Percentiles rank a stretch among this genome's conserved stretches.
These are phyloP conservation scores for Sporothrix curviconia DNA, from an alignment of 2,329 filamentous ascomycete species.

Conservation along the genomic window DNA sequence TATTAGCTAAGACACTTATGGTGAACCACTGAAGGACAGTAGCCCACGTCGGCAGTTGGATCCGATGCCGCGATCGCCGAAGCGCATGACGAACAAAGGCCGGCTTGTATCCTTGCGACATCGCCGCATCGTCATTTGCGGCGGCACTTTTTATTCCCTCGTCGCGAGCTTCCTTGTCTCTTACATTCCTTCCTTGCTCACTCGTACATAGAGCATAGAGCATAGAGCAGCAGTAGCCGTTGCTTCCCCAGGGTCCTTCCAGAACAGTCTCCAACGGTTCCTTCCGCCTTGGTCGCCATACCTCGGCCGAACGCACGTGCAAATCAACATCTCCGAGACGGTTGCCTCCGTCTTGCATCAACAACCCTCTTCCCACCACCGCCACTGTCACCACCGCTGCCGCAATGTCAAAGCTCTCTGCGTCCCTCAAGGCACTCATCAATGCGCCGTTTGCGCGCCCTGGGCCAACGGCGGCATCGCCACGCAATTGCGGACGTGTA, in stretches of 20 bases:
- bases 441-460: constrained; percentile 62
- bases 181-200: not conserved
- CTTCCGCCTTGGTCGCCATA: too few relatives aligned
- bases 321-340: not conserved
- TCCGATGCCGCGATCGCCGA: not conserved
- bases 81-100: not conserved
- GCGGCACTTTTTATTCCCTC: not conserved
- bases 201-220: too few relatives aligned
- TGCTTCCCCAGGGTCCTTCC: too few relatives aligned
- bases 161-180: not conserved
- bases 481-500: constrained; percentile 59
- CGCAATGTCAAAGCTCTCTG: constrained; percentile 66
- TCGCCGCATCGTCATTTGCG: not conserved
- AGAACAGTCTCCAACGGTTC: too few relatives aligned
- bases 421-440: constrained; percentile 65
- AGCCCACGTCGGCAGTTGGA: constrained; percentile 1
- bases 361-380: not conserved
- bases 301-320: not conserved
- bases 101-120: constrained; percentile 1
- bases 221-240: not conserved
- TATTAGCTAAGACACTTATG: too few relatives aligned
- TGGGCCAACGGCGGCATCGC: constrained; percentile 57
- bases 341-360: not conserved
- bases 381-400: not conserved
- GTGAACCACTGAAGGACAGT: not conserved